Evolutionary conservation across 495 filamentous ascomycete species (phyloP), one percentile per base, ranked within the genome.

Genomic region (Talaromyces thailandensis): DNA sequence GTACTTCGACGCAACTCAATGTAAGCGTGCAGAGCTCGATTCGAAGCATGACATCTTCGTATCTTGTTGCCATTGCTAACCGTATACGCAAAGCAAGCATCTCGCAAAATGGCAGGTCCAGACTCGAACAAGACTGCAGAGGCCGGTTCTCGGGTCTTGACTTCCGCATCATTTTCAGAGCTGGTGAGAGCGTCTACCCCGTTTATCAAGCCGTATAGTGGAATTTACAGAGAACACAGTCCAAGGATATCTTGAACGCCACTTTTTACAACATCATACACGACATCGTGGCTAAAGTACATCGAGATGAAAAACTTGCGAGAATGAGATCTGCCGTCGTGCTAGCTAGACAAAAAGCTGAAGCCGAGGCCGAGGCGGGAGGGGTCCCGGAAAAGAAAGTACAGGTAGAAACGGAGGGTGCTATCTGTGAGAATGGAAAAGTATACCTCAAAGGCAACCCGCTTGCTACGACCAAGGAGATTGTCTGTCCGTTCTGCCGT

Each of bases 401-500:
- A 62, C 74, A 66, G 9, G 78, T 90, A 59, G 86, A 90, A 64
- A 90, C 88, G 1, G 82, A 88, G 1, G 88, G 82, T 2, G 90
- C 88, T 21, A 78, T 85, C 45, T 91, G 86, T 73, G 85, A 92
- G 58, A 83, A 87, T 63, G 88, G 88, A 26, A 85, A 83, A 68
- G 86, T 91, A 4, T 76, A 79, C 35, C 77, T 93, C 51, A 90
- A 88, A 66, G 88, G 88, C 21, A 92, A 92, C 65, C 89, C 90
- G 1, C 73, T 93, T 32, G 80, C 84, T 56, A 91, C 87, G 11
- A 86, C 84, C 26, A 83, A 84, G 62, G 88, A 92, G 66, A 86
- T 90, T 58, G 70, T 78, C 24, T 90, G 87, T 62, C 81, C 84
- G 7, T 82, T 83, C 63, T 90, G 87, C 62, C 81, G 84, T 62